phyloP scores from a whole-genome alignment of 1,284 basidiomycete genomes.

The Mycosarcoma maydis region DNA sequence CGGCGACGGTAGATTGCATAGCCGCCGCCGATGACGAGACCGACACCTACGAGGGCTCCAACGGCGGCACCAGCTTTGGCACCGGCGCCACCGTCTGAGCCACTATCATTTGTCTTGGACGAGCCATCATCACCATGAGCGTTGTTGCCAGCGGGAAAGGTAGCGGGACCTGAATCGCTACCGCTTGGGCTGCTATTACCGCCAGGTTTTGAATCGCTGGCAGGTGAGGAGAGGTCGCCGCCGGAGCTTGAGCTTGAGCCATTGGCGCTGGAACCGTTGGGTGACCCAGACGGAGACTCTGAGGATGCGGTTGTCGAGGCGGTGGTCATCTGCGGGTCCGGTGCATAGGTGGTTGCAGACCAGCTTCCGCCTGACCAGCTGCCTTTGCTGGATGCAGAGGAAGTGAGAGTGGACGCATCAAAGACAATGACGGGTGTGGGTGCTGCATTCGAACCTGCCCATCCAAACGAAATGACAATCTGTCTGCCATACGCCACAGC shows the following conservation, averaged over 20 bases:
- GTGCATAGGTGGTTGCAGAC: conserved; percentile 46
- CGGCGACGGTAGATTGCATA: conserved; percentile 49
- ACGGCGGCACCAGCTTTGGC: conserved; percentile 55
- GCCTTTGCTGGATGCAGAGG: conserved; percentile 18
- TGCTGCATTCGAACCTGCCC: conserved; percentile 50
- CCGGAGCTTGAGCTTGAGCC: conserved; percentile 20
- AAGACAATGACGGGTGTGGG: conserved; percentile 45
- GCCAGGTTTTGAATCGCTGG: conserved; percentile 8
- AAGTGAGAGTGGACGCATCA: conserved; percentile 30
- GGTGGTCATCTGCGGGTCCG: conserved; percentile 39
- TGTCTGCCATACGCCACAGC: conserved; percentile 58
- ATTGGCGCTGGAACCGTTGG: conserved; percentile 1
- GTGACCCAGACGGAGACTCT: neutral
- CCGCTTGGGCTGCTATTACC: conserved; percentile 1
- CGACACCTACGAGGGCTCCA: conserved; percentile 51
- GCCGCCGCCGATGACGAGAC: conserved; percentile 54
- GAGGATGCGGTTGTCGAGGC: neutral
- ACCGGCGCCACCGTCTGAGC: conserved; percentile 8
- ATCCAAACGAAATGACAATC: conserved; percentile 54
- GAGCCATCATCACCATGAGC: conserved; percentile 1
- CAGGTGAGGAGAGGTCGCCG: conserved; percentile 1
- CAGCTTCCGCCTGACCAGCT: conserved; percentile 51
- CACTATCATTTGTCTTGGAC: conserved; percentile 1
- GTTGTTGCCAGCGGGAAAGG: conserved; percentile 19
- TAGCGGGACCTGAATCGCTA: conserved; percentile 2